Conservation (phyloP, 805 yeast species). For the Naumovozyma dairenensis region DNA sequence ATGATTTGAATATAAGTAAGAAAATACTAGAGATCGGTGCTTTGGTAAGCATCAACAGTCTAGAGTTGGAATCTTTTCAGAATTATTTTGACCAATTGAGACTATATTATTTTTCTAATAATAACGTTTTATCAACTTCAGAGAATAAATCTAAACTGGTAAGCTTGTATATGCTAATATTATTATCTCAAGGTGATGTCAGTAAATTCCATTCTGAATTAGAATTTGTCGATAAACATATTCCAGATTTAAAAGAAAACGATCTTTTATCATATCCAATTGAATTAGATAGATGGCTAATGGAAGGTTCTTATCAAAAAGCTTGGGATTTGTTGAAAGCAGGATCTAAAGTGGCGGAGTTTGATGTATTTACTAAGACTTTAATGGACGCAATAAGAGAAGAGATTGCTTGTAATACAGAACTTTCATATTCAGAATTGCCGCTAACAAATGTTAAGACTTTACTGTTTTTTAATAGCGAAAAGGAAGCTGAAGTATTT, state of each 20-base stretch:
- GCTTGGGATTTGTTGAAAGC: constrained; percentile 62
- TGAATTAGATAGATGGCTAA: constrained; percentile 81
- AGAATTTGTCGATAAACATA: constrained; percentile 51
- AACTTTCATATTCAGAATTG: constrained; percentile 61
- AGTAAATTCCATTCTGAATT: constrained; percentile 86
- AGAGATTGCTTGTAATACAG: constrained; percentile 79
- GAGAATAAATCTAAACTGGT: constrained; percentile 62
- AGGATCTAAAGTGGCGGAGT: constrained; percentile 51
- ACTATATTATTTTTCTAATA: constrained; percentile 53
- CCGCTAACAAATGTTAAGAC: constrained; percentile 79
- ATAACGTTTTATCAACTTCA: constrained; percentile 33
- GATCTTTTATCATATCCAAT: constrained; percentile 73
- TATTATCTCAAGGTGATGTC: constrained; percentile 74
- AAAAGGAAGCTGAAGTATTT: constrained; percentile 44
- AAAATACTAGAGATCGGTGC: constrained; percentile 86
- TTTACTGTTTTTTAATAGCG: constrained; percentile 58
- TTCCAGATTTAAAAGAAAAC: constrained; percentile 48
- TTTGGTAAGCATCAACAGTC: constrained; percentile 56
- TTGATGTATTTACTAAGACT: constrained; percentile 63
- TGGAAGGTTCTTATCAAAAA: constrained; percentile 93
- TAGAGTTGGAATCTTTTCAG: constrained; percentile 56
- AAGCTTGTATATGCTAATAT: constrained; percentile 63
- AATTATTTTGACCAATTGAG: constrained; percentile 64
- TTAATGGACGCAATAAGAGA: constrained; percentile 69
- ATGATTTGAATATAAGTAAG: constrained; percentile 70